These are phyloP conservation scores for Cutaneotrichosporon mucoides DNA, from an alignment of 1,284 basidiomycete genomes.

Conservation along the genomic window DNA sequence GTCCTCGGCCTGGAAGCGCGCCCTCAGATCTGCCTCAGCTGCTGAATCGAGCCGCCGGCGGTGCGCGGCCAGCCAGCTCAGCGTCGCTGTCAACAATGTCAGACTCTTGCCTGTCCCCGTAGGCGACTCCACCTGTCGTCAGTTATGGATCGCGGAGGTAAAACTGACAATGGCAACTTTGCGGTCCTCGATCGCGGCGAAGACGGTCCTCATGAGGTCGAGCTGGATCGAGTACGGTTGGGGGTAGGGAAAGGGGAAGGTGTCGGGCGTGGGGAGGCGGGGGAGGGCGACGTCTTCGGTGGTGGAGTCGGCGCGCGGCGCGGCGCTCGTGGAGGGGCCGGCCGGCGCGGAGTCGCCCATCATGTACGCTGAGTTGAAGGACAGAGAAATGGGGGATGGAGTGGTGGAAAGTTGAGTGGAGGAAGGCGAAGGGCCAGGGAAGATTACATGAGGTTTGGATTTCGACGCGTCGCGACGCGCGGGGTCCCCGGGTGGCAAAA, in stretches of 20 bases:
- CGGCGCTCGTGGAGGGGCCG: background rate
- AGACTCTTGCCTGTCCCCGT: conserved; percentile 88
- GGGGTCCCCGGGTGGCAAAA: conserved; percentile 10
- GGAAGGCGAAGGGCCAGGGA: background rate
- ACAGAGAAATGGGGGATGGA: background rate
- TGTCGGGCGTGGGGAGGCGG: conserved; percentile 56
- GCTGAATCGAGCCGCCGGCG: conserved; percentile 28
- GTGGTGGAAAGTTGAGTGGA: background rate
- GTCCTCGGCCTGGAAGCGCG: conserved; percentile 35
- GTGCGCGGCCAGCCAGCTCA: conserved; percentile 68
- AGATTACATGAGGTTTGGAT: background rate
- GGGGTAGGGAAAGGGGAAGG: conserved; percentile 74
- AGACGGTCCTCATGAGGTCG: conserved; percentile 83
- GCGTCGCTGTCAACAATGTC: conserved; percentile 71
- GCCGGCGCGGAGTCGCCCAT: background rate
- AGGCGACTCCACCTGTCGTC: conserved; percentile 63
- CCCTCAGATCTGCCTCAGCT: conserved; percentile 27
- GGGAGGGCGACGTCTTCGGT: background rate
- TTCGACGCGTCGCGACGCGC: conserved; percentile 9
- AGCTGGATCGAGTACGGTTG: conserved; percentile 83
- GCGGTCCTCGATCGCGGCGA: conserved; percentile 67
- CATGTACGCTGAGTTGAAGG: background rate
- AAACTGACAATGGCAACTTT: conserved; percentile 63
- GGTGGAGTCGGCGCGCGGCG: background rate
- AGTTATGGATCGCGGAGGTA: too few relatives aligned